These are phyloP conservation scores for Chlamydomonas incerta DNA, from an alignment of 139 green algal species.

Conservation along the genomic window DNA sequence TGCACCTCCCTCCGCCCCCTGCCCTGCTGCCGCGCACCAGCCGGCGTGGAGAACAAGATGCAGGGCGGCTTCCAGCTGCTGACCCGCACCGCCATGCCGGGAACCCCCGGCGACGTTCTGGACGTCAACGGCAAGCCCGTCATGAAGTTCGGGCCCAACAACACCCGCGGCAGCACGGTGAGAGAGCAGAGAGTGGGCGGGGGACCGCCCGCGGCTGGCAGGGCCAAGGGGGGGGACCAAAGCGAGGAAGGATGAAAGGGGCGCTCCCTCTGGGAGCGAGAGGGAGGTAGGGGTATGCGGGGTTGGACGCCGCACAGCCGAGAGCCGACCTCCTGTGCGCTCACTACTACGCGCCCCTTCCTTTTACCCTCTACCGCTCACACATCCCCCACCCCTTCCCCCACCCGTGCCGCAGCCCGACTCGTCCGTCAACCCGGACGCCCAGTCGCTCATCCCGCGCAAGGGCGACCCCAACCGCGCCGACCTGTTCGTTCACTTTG, in stretches of 20 bases:
- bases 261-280: too few relatives aligned
- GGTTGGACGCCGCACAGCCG: too few relatives aligned
- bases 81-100: background rate
- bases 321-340: too few relatives aligned
- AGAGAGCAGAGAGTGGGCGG: too few relatives aligned
- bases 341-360: too few relatives aligned
- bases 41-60: background rate
- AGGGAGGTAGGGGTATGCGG: too few relatives aligned
- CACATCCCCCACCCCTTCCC: background rate
- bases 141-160: background rate
- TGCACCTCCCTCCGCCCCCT: background rate
- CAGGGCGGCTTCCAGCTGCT: constrained; percentile 15
- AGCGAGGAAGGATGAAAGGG: too few relatives aligned
- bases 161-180: background rate
- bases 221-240: too few relatives aligned
- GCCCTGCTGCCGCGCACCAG: too few relatives aligned
- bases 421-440: constrained; percentile 5
- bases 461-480: background rate
- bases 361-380: too few relatives aligned
- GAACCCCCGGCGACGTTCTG: background rate
- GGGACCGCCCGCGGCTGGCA: too few relatives aligned
- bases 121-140: background rate
- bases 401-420: background rate
- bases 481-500: constrained; percentile 33
- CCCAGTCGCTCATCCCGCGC: background rate